A percentile compares a stretch with the other conserved stretches of the same genome.
Conservation (phyloP, 163 green algal species). For the Smithsoniella earleae region DNA sequence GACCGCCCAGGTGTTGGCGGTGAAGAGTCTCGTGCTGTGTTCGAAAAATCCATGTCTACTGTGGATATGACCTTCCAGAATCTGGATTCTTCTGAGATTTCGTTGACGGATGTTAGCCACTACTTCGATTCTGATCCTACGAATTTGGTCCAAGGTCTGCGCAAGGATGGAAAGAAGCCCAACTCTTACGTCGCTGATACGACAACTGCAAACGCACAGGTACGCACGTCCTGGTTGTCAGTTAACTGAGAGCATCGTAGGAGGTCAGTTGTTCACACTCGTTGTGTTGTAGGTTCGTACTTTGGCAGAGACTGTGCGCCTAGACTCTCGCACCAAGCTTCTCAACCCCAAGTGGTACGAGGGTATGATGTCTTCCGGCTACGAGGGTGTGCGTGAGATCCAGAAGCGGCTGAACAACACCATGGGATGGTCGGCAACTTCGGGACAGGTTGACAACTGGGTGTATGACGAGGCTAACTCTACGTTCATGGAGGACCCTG, state of each 20-base stretch:
- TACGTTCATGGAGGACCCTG: slow-evolving; percentile 95
- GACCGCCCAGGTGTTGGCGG: slow-evolving; percentile 83
- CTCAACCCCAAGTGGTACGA: slow-evolving; percentile 99
- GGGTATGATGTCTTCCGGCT: slow-evolving; percentile 89
- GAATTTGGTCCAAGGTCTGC: slow-evolving; percentile 86
- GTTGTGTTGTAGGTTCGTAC: slow-evolving; percentile 72
- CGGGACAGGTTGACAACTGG: slow-evolving; percentile 93
- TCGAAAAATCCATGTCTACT: slow-evolving; percentile 63
- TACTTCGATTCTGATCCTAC: slow-evolving; percentile 99
- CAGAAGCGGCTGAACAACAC: slow-evolving; percentile 99
- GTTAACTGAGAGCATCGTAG: no score
- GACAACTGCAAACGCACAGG: slow-evolving; percentile 95
- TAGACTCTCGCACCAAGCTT: slow-evolving; percentile 98
- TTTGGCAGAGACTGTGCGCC: slow-evolving; percentile 84
- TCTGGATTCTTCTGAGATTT: slow-evolving; percentile 95
- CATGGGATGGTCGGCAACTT: slow-evolving; percentile 94
- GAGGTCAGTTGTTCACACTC: background rate
- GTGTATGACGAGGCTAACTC: slow-evolving; percentile 96
- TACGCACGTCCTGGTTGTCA: no score
- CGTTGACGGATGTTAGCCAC: slow-evolving; percentile 92
- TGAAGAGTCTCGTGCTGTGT: slow-evolving; percentile 76
- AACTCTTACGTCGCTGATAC: slow-evolving; percentile 94
- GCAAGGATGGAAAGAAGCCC: slow-evolving; percentile 76
- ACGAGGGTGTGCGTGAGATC: slow-evolving; percentile 97
- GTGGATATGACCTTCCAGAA: slow-evolving; percentile 73